Conservation (phyloP, 352 stramenopile genomes). For the Pythium sukuiense region DNA sequence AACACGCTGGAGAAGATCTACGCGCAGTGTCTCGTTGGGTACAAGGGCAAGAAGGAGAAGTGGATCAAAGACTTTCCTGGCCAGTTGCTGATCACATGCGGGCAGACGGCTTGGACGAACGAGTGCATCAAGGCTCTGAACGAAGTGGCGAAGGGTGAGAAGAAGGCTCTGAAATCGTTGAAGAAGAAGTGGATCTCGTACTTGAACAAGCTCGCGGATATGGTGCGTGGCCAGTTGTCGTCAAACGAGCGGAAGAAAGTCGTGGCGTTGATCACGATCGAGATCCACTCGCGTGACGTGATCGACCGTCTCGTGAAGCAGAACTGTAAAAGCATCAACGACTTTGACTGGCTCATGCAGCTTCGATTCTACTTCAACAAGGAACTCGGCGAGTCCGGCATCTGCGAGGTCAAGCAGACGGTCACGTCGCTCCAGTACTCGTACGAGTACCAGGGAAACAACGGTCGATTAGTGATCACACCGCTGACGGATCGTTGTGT, state of each 20-base stretch:
- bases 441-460: constrained; percentile 88
- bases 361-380: constrained; percentile 88
- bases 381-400: constrained; percentile 72
- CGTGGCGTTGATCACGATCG: constrained; percentile 96
- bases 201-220: constrained; percentile 92
- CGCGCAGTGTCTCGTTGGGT: constrained; percentile 78
- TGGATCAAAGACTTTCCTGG: constrained; percentile 95
- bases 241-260: constrained; percentile 94
- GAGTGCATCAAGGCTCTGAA: constrained; percentile 94
- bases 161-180: constrained; percentile 89
- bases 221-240: constrained; percentile 89
- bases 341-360: constrained; percentile 92
- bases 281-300: constrained; percentile 96
- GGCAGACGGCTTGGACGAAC: constrained; percentile 91
- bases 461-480: constrained; percentile 91
- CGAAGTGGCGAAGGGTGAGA: constrained; percentile 88
- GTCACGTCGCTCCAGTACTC: constrained; percentile 85
- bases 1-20: constrained; percentile 86
- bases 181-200: constrained; percentile 95
- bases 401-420: constrained; percentile 87
- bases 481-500: constrained; percentile 92
- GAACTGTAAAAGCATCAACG: constrained; percentile 89
- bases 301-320: constrained; percentile 94
- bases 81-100: constrained; percentile 92
- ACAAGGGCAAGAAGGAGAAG: constrained; percentile 94